Conservation (phyloP, 2,329 filamentous ascomycete species). For the Orbilia ellipsospora region DNA sequence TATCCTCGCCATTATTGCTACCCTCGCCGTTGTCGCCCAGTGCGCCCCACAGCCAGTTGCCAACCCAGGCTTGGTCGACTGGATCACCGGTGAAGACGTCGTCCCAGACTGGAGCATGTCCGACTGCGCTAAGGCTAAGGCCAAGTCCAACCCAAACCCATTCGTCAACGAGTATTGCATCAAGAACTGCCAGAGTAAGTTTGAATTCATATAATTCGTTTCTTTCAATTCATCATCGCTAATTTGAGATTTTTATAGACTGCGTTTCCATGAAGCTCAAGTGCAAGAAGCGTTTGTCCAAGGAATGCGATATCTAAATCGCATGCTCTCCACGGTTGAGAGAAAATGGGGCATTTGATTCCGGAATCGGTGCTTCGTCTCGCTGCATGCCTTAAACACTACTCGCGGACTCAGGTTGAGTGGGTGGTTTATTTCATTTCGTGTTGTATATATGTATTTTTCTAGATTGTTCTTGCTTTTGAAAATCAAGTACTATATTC, state of each 20-base stretch:
- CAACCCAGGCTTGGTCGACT: slow-evolving; percentile 16
- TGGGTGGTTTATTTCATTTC: no score
- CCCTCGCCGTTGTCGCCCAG: slow-evolving; percentile 25
- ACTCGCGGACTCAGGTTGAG: no score
- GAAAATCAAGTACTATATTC: no score
- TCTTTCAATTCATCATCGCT: background rate
- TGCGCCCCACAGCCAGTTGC: slow-evolving; percentile 20
- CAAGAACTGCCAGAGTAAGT: slow-evolving; percentile 37
- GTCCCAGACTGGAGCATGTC: slow-evolving; percentile 22
- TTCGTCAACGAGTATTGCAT: slow-evolving; percentile 26
- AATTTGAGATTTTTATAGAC: slow-evolving; percentile 1
- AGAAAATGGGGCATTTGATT: no score
- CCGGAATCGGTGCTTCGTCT: no score
- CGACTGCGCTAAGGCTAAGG: slow-evolving; percentile 10
- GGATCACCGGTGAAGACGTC: slow-evolving; percentile 24
- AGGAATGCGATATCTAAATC: slow-evolving; percentile 27
- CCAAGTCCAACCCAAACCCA: slow-evolving; percentile 10
- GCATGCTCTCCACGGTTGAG: background rate
- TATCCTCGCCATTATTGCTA: slow-evolving; percentile 17
- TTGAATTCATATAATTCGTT: background rate
- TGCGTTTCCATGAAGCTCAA: slow-evolving; percentile 29
- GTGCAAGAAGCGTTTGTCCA: slow-evolving; percentile 20
- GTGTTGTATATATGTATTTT: no score
- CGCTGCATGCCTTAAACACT: no score
- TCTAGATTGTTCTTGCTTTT: no score